phyloP scores from a whole-genome alignment of 352 stramenopile genomes.

The Phytophthora fragariae region DNA sequence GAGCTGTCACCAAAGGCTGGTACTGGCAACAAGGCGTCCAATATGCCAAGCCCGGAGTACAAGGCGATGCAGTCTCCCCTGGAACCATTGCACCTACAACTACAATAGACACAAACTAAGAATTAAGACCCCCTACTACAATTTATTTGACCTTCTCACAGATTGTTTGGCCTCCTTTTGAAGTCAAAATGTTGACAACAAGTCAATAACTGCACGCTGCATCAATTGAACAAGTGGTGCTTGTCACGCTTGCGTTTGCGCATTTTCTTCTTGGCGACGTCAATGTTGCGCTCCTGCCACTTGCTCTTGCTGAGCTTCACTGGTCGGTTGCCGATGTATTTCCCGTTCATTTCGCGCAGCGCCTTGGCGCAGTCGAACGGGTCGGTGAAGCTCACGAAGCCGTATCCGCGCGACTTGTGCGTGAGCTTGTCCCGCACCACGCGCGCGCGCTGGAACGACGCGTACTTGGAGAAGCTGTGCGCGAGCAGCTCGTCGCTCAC shows the following conservation, averaged over 20 bases:
- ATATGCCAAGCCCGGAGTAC: constrained; percentile 20
- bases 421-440: constrained; percentile 88
- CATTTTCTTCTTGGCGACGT: constrained; percentile 91
- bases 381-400: constrained; percentile 96
- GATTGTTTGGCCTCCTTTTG: no score
- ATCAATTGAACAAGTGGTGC: constrained; percentile 78
- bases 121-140: no score
- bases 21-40: constrained; percentile 2
- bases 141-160: no score
- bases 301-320: constrained; percentile 96
- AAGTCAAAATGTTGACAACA: no score
- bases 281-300: constrained; percentile 95
- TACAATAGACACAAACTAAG: constrained; percentile 21
- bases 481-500: constrained; percentile 89
- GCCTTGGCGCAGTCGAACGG: constrained; percentile 95
- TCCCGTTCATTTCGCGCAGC: constrained; percentile 97
- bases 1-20: constrained; percentile 24
- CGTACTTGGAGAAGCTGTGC: constrained; percentile 78
- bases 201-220: not conserved
- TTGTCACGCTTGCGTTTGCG: constrained; percentile 84
- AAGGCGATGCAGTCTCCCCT: constrained; percentile 32
- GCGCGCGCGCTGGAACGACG: constrained; percentile 81
- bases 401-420: constrained; percentile 94
- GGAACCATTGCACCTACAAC: constrained; percentile 12
- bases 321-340: constrained; percentile 94